A percentile compares a stretch with the other conserved stretches of the same genome.
phyloP scores from a whole-genome alignment of 768 basidiomycete species.

The Termitomyces sp. region DNA sequence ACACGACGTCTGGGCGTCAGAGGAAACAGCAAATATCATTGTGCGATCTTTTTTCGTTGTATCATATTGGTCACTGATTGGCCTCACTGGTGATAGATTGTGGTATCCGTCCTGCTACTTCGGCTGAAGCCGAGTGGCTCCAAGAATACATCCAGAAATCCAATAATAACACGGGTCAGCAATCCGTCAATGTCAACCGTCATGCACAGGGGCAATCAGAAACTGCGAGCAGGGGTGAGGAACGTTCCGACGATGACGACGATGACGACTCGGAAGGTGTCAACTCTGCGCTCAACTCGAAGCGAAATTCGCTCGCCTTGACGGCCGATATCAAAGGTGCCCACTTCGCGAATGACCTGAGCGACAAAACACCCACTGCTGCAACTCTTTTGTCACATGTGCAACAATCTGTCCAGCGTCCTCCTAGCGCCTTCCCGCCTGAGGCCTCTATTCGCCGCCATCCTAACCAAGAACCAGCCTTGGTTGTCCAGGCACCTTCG shows the following conservation, averaged over 20 bases:
- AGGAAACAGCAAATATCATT: conserved; percentile 96
- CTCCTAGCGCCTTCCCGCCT: conserved; percentile 52
- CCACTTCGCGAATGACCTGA: conserved; percentile 56
- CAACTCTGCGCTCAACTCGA: conserved; percentile 55
- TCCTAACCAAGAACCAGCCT: conserved; percentile 49
- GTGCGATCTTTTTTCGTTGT: conserved; percentile 38
- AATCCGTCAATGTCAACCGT: conserved; percentile 69
- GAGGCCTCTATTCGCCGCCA: conserved; percentile 78
- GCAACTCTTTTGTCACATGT: conserved; percentile 72
- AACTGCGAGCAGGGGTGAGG: conserved; percentile 51
- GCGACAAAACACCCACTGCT: conserved; percentile 85
- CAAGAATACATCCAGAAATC: conserved; percentile 90
- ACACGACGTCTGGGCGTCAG: conserved; percentile 87
- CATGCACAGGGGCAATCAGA: conserved; percentile 68
- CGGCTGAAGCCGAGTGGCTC: conserved; percentile 86
- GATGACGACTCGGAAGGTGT: conserved; percentile 80
- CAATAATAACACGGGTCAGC: conserved; percentile 78
- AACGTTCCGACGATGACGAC: conserved; percentile 77
- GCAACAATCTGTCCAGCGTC: conserved; percentile 66
- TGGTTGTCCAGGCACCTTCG: conserved; percentile 53
- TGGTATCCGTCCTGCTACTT: conserved; percentile 87
- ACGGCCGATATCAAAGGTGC: conserved; percentile 57
- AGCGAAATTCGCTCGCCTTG: conserved; percentile 69
- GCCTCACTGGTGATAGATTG: conserved; percentile 57
- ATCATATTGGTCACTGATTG: conserved; percentile 27